Evolutionary conservation across 1,139 yeast species (phyloP).

Genomic region (Diutina pseudorugosa): DNA sequence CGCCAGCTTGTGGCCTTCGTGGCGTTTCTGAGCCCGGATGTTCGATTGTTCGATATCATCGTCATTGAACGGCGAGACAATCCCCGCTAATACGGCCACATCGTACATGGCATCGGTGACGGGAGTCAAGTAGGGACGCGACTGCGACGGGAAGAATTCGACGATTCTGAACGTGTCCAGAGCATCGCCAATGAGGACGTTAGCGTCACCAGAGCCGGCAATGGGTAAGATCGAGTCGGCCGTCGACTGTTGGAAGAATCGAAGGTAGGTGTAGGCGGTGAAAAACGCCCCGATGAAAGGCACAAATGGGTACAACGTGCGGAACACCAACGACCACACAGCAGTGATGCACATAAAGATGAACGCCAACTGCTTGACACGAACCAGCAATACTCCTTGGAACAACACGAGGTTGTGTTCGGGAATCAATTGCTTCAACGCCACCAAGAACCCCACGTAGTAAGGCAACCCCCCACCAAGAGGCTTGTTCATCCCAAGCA

Average conservation of each 20-base stretch:
- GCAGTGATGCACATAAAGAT: slow-evolving; percentile 36
- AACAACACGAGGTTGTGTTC: slow-evolving; percentile 71
- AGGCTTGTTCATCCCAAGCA: slow-evolving; percentile 30
- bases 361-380: slow-evolving; percentile 68
- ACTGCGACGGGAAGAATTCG: slow-evolving; percentile 62
- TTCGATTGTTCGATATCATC: slow-evolving; percentile 67
- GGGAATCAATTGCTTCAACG: slow-evolving; percentile 79
- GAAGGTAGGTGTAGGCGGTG: slow-evolving; percentile 58
- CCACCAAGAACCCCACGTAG: slow-evolving; percentile 68
- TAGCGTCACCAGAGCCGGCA: slow-evolving; percentile 14
- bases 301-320: slow-evolving; percentile 40
- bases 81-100: slow-evolving; percentile 37
- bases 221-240: slow-evolving; percentile 29
- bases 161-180: slow-evolving; percentile 79
- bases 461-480: slow-evolving; percentile 67
- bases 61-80: slow-evolving; percentile 57
- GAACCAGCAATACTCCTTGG: slow-evolving; percentile 47
- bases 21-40: slow-evolving; percentile 51
- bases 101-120: slow-evolving; percentile 44
- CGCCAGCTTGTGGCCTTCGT: slow-evolving; percentile 26
- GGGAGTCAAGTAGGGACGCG: slow-evolving; percentile 41
- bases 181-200: slow-evolving; percentile 63
- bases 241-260: slow-evolving; percentile 52
- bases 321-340: slow-evolving; percentile 28
- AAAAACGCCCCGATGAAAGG: slow-evolving; percentile 65